Base-by-base conservation (phyloP, 441 rosid species). In the Adansonia rubrostipa region DNA sequence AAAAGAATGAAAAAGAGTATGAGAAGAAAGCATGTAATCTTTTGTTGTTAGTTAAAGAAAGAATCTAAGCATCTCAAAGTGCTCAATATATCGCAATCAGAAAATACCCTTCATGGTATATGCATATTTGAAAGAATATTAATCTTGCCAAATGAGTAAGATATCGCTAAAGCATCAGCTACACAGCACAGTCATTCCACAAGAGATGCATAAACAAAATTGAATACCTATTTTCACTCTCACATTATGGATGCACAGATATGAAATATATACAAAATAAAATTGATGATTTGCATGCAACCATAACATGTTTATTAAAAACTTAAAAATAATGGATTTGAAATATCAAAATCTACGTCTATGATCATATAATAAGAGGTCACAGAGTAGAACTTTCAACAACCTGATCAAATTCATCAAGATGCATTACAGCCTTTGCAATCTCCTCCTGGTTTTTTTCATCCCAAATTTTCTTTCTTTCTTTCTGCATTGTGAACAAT, bases 401-500 rank as follows among this genome's bases (percentile, higher is more conserved):
- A 75, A 94, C 98, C 99, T 96, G 90, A 72, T 90, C 85, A 54
- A 96, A 96, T 80, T 90, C 92, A 74, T 89, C 91, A 58, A 93
- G 91, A 71, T 81, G 88, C 86, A 88, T 92, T 61, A 94, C 87
- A 85, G 97, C 95, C 88, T 86, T 89, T 11, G 97, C 95, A 73
- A 96, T 92, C 84, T 88, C 97, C 82, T 92, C 98, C 84, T 96
- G 97, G 79, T 85, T 92, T 78, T 90, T 89, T 81, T 90, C 93
- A 84, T 94, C 98, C 98, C 98, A 96, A 73, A 71, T 89, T 85
- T 93, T 96, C 87, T 86, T 92, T 74, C 97, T 90, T 82, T 94
- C 97, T 83, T 88, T 91, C 99, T 96, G 86, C 70, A 61, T 57
- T 74, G 58, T 33, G 65, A 36, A 47, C 24, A 51, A 72, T 48